Evolutionary conservation across 129 eudicot genomes (phyloP), one percentile per base, ranked within the genome.

Genomic region (Lactuca saligna): DNA sequence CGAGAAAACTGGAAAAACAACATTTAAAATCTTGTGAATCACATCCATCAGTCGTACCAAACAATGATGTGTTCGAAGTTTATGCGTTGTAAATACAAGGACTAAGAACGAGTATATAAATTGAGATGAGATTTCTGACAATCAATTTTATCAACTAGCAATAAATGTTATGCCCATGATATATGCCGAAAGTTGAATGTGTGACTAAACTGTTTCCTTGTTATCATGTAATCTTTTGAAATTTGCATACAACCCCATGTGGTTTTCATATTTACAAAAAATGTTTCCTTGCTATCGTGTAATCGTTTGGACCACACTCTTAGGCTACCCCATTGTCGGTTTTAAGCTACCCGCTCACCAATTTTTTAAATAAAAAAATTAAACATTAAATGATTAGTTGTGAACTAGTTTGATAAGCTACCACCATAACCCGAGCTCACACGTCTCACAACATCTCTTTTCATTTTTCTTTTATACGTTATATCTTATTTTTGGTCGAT

Each of bases 21-120:
- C 60, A 34, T 77, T 77, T 10, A 81, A 41, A 14, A 81, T 3
- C 20, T 59, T 8, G 37, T 50, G 75, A 66, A 68, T 67, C 56
- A 72, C 66, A 77, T 81, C 61, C 69, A 57, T 66, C 8, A 1
- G 20, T 46, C 8, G 7, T 7, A 41, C 25, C 65, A 69, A 14
- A 20, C 20, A 68, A 37, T 6, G 17, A 56, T 20, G 3, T 6
- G 54, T 55, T 69, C 0, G 17, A 17, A n/a, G 29, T 15, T n/a
- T 14, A 53, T 46, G 51, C 57, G 51, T 44, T 7, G 29, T 2
- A 49, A 10, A 49, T 49, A 46, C 8, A 6, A 2, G 50, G 34
- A 60, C 49, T 71, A 3, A 7, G 46, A 59, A 10, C 10, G 37
- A 46, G 17, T 17, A 59, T 46, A 71, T 48, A 71, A 59, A 33